Base-by-base conservation (phyloP, 2,329 filamentous ascomycete genomes). In the Aspergillus hiratsukae region DNA sequence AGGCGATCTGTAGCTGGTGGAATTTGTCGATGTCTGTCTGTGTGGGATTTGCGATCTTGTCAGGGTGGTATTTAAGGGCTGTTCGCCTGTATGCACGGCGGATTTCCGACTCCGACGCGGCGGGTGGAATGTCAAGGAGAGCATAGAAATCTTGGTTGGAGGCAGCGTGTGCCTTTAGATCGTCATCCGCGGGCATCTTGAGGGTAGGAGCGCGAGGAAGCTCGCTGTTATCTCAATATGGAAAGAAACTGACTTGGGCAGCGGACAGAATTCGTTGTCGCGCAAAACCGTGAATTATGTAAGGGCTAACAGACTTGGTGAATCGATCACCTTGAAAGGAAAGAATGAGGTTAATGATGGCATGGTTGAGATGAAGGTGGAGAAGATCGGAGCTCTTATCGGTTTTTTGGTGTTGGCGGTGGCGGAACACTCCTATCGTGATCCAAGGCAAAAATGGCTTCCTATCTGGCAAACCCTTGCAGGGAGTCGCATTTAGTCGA, bases 1-100 rank as follows among this genome's bases (percentile, higher is more conserved):
- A 86, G n/a, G 91, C 92, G 59, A 89, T 88, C 68, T 91, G 89
- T 56, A 96, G 86, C 1, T 89, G 80, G 73, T 96, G 89, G 79
- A 95, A 97, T 67, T 89, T 89, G 55, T 87, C 86, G 48, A 90
- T 81, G 63, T 94, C 90, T 65, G 76, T 76, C 4, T 76, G 74
- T 3, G 88, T 90, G 40, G 81, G 78, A 52, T 83, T 85, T 61
- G 87, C 84, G 54, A 92, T 87, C 76, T 97, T 96, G 81, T 97
- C 93, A 1, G 93, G 93, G 73, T 97, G 93, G 78, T 92, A 91
- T 68, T 90, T 91, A n/a, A 96, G 80, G 3, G 91, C 91, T 29
- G 87, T 87, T 66, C 90, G 89, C 57, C 91, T 85, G 80, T 93
- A 97, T 48, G 90, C 91, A 63, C 88, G 86, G 61, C 90, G 87